Percentiles rank a stretch among this genome's conserved stretches.
phyloP scores from a whole-genome alignment of 1,284 basidiomycete species.

The Sporisorium scitamineum region DNA sequence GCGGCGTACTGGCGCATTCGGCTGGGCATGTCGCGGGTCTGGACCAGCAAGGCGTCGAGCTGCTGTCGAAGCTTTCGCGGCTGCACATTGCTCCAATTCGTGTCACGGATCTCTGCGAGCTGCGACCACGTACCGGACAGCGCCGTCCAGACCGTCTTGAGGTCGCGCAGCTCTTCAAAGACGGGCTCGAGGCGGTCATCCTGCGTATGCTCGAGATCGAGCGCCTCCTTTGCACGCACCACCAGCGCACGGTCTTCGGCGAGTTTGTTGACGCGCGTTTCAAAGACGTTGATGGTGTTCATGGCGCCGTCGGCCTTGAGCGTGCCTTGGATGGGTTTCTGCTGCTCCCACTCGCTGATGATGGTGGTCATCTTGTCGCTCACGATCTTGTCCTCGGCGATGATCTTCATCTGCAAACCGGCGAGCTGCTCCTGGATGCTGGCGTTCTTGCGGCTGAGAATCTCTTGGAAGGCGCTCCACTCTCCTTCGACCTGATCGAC shows the following conservation, averaged over 20 bases:
- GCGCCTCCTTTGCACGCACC: constrained; percentile 93
- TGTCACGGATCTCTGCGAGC: constrained; percentile 87
- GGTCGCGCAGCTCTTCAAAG: constrained; percentile 92
- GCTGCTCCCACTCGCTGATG: constrained; percentile 92
- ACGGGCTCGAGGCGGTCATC: constrained; percentile 93
- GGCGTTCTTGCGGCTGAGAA: constrained; percentile 96
- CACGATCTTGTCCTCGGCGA: constrained; percentile 95
- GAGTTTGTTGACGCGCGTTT: constrained; percentile 86
- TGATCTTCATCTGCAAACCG: constrained; percentile 95
- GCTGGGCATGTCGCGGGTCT: constrained; percentile 98
- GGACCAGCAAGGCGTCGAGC: constrained; percentile 86
- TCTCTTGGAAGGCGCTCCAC: constrained; percentile 98
- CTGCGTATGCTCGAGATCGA: constrained; percentile 89
- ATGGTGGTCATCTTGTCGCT: constrained; percentile 80
- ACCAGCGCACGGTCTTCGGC: constrained; percentile 94
- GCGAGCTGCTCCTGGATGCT: constrained; percentile 98
- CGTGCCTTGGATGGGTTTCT: constrained; percentile 93
- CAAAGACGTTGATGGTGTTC: constrained; percentile 93
- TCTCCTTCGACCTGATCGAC: constrained; percentile 96
- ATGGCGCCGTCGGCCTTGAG: constrained; percentile 95
- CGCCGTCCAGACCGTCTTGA: constrained; percentile 99
- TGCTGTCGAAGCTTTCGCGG: constrained; percentile 94
- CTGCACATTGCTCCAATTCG: constrained; percentile 85
- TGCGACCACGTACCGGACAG: constrained; percentile 97
- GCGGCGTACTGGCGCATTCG: constrained; percentile 99